Evolutionary conservation across 108 stramenopile genomes (phyloP), one percentile per base, ranked within the genome.

Genomic region (Cyclotella choctawhatcheeana): DNA sequence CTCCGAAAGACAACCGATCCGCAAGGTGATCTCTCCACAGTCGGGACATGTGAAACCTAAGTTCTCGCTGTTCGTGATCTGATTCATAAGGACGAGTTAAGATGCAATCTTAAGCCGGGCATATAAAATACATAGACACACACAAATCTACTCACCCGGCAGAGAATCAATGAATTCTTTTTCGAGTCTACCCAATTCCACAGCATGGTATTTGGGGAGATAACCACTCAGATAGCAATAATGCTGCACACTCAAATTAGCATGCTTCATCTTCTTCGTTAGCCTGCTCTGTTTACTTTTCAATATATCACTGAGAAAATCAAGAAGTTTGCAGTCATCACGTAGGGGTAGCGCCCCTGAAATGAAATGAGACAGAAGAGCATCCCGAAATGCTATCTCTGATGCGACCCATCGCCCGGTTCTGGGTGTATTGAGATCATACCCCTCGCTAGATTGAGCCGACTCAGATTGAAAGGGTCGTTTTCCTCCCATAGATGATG

Each of bases 211-310:
- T 13, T 64, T 66, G 7, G 16, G 29, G 22, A 93, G 50, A 60
- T 27, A 81, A 13, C 89, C 87, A 31, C 37, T 45, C 1, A 37
- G 63, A 2, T 66, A 74, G 52, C 74, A 59, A 60, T 80, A 93
- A 16, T 77, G 74, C 63, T 79, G 88, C 73, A 88, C 62, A 55
- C 85, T 86, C 2, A 93, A 74, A 65, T 85, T 88, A 30, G 93
- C 89, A 34, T 93, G 89, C 59, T 93, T 93, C 93, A 93, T 93
- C 77, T 93, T 93, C 64, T 93, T 93, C 27, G 93, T 91, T 22
- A 93, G 83, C 22, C 93, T 83, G 32, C 88, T 89, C 52, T 89
- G 93, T 63, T 93, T 93, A 35, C 87, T 87, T 61, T 90, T 89
- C 61, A 93, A 83, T 86, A 91, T 93, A 64, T 58, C 73, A 20